Percentiles rank a stretch among this genome's conserved stretches.
Evolutionary conservation across 1,284 basidiomycete genomes (phyloP).

Genomic region (Leccinum solheimii): DNA sequence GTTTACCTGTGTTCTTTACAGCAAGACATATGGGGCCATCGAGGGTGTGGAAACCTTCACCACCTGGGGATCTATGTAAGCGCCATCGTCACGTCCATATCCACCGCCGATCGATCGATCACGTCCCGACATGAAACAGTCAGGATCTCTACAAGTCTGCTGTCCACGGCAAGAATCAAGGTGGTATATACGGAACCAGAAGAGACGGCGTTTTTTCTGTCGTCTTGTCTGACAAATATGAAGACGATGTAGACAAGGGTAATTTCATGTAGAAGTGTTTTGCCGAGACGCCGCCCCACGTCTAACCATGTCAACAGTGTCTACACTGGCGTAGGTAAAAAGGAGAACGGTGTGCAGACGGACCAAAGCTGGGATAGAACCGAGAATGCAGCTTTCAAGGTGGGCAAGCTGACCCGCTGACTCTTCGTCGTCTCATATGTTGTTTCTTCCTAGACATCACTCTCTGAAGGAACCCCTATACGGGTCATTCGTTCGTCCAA

Average conservation of each 20-base stretch:
- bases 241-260: not conserved
- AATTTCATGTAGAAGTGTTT: not conserved
- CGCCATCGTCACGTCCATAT: not conserved
- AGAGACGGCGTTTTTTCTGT: not conserved
- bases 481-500: not conserved
- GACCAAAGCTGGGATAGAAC: constrained; percentile 28
- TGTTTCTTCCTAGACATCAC: constrained; percentile 21
- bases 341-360: constrained; percentile 15
- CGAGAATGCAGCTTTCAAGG: constrained; percentile 22
- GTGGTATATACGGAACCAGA: not conserved
- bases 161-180: not conserved
- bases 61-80: not conserved
- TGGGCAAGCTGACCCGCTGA: constrained; percentile 4
- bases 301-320: constrained; percentile 21
- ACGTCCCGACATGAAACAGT: not conserved
- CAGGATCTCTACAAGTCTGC: not conserved
- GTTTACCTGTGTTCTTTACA: not conserved
- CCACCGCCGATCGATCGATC: not conserved
- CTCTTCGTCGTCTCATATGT: not conserved
- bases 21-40: not conserved
- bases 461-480: constrained; percentile 12
- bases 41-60: not conserved
- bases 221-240: not conserved
- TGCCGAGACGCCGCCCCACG: not conserved
- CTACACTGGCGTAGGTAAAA: constrained; percentile 32